phyloP scores from a whole-genome alignment of 768 basidiomycete genomes.

The Tylopilus subfusipes region DNA sequence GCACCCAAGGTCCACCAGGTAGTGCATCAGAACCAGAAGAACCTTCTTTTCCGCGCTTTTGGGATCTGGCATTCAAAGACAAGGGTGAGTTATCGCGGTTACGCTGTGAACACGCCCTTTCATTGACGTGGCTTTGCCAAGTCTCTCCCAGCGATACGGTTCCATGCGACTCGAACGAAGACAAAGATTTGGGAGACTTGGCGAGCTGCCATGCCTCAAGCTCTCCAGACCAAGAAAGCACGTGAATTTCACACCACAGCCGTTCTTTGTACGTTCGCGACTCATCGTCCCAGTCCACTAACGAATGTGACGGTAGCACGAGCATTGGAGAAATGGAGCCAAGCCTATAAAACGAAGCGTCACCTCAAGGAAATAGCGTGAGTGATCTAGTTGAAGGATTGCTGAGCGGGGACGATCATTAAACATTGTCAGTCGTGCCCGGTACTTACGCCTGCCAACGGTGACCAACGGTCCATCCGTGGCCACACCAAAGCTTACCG shows the following conservation, averaged over 20 bases:
- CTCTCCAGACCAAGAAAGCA: slow-evolving; percentile 61
- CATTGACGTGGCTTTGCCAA: slow-evolving; percentile 29
- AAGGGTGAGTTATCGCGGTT: slow-evolving; percentile 41
- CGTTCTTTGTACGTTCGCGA: slow-evolving; percentile 52
- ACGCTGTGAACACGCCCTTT: not conserved
- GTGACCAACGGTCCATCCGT: slow-evolving; percentile 39
- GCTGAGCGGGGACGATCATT: slow-evolving; percentile 24
- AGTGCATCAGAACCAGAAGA: slow-evolving; percentile 54
- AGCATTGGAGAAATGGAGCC: slow-evolving; percentile 65
- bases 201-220: slow-evolving; percentile 68
- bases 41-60: slow-evolving; percentile 64
- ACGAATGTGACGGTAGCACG: slow-evolving; percentile 34
- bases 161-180: slow-evolving; percentile 62
- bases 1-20: slow-evolving; percentile 42
- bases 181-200: slow-evolving; percentile 60
- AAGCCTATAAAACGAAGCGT: slow-evolving; percentile 63
- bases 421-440: slow-evolving; percentile 57
- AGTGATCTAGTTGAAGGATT: slow-evolving; percentile 34
- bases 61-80: slow-evolving; percentile 74
- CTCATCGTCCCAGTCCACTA: slow-evolving; percentile 5
- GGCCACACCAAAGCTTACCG: slow-evolving; percentile 28
- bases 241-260: slow-evolving; percentile 53
- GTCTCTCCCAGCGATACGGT: slow-evolving; percentile 78
- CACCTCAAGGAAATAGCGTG: slow-evolving; percentile 82
- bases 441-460: slow-evolving; percentile 73